Base-by-base conservation (phyloP, 257 asterid genomes). In the Nicotiana otophora region DNA sequence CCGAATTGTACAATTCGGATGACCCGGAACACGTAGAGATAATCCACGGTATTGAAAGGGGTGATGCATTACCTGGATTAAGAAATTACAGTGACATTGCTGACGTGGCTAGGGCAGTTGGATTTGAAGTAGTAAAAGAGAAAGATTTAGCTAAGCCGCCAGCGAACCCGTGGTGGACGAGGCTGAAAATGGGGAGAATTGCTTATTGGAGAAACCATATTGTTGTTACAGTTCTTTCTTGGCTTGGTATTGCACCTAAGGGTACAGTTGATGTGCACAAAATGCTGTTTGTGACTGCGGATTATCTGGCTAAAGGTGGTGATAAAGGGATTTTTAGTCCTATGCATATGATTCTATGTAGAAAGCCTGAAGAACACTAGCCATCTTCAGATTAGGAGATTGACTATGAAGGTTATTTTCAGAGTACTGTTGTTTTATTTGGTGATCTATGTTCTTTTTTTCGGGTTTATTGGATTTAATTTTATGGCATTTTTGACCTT, bases 141-240 rank as follows among this genome's bases (percentile, higher is more conserved):
- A 84, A 61, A 87, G 97, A 91, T 66, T 83, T 93, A 75, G 96
- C 96, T 1, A 91, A 89, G 55, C 97, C 95, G 4, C 96, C 96
- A 0, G 68, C 94, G 1, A 83, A 84, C 5, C 93, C 97, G 7
- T 93, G 97, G 97, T 93, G 97, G 97, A 88, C 89, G 36, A 90
- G 97, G 84, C 86, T 92, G 84, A 91, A 92, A 65, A 93, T 93
- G 97, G 97, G 97, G 17, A 74, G 95, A 80, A 54, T 93, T 64
- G 95, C 97, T 0, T 93, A 92, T 31, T 93, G 97, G 95, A 92
- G 96, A 89, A 93, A 93, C 89, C 97, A 92, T 78, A 36, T 91
- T 15, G 23, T 93, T 42, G 90, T 93, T 0, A 89, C 91, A 1
- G 82, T 91, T 6, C 96, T 93, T 3, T 84, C 93, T 26, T 91